phyloP scores from a whole-genome alignment of 148 eudicot species.

The Nepenthes mirabilis region DNA sequence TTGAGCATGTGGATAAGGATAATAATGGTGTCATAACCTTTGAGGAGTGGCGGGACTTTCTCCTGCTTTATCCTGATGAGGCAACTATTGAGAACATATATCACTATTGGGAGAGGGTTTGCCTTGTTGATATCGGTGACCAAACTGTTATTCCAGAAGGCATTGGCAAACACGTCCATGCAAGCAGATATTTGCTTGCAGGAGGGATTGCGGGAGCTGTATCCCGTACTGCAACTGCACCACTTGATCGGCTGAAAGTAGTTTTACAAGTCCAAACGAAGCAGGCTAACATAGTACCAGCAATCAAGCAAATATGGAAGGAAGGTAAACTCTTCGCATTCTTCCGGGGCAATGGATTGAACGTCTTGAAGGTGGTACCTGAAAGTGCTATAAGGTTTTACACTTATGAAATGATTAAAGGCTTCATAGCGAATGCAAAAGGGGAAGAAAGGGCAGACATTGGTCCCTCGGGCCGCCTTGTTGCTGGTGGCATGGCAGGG shows the following conservation, averaged over 20 bases:
- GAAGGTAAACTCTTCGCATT: constrained; percentile 74
- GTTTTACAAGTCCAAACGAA: constrained; percentile 65
- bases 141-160: constrained; percentile 89
- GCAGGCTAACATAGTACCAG: constrained; percentile 44
- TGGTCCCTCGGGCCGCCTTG: constrained; percentile 62
- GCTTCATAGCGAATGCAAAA: constrained; percentile 38
- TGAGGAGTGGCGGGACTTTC: constrained; percentile 98
- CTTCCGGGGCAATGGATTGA: constrained; percentile 89
- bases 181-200: constrained; percentile 79
- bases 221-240: constrained; percentile 96
- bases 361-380: constrained; percentile 87
- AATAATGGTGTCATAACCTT: constrained; percentile 91
- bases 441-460: constrained; percentile 61
- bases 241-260: constrained; percentile 89
- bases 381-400: constrained; percentile 93
- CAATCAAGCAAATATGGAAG: constrained; percentile 58
- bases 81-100: constrained; percentile 87
- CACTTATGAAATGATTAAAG: constrained; percentile 76
- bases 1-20: constrained; percentile 92
- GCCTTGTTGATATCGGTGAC: constrained; percentile 93
- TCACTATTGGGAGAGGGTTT: constrained; percentile 83
- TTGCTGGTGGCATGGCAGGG: constrained; percentile 90
- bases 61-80: constrained; percentile 87
- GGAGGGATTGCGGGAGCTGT: constrained; percentile 97
- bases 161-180: constrained; percentile 74